Conservation (phyloP, 2,329 filamentous ascomycete genomes). For the Exophiala sp. region DNA sequence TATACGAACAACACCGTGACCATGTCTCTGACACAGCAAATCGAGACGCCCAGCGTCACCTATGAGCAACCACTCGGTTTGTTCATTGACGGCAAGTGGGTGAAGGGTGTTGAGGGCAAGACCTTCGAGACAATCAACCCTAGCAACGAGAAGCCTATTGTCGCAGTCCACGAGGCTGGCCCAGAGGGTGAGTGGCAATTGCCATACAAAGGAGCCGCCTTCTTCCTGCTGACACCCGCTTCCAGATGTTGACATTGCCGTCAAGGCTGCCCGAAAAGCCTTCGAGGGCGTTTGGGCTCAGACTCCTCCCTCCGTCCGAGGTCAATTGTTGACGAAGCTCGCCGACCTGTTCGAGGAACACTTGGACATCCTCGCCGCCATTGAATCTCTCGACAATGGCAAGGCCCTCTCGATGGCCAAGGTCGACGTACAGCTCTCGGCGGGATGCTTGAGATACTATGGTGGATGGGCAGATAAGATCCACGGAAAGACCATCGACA, state of each 20-base stretch:
- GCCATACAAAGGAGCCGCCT: not conserved
- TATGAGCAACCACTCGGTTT: constrained; percentile 41
- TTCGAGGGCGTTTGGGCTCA: constrained; percentile 68
- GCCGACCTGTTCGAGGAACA: constrained; percentile 77
- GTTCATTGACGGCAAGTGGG: constrained; percentile 72
- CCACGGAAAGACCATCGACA: constrained; percentile 78
- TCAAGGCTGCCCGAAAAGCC: constrained; percentile 76
- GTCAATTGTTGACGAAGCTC: constrained; percentile 65
- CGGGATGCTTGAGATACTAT: constrained; percentile 75
- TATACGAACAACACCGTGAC: constrained; percentile 18
- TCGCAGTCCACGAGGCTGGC: constrained; percentile 73
- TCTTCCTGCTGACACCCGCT: not conserved
- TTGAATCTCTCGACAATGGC: constrained; percentile 66
- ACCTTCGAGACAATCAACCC: constrained; percentile 92
- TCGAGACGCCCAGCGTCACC: constrained; percentile 37
- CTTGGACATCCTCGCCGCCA: constrained; percentile 65
- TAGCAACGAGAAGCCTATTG: constrained; percentile 74
- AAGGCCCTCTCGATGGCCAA: constrained; percentile 47
- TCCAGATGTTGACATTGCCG: constrained; percentile 61
- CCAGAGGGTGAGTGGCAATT: constrained; percentile 68
- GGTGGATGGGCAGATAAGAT: constrained; percentile 91
- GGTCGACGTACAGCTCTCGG: constrained; percentile 64
- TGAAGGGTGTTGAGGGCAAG: constrained; percentile 76
- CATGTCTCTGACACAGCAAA: constrained; percentile 38
- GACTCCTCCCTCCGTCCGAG: constrained; percentile 64